Evolutionary conservation across 768 basidiomycete genomes (phyloP), one percentile per base, ranked within the genome.

Genomic region (Leccinum ochraceum): DNA sequence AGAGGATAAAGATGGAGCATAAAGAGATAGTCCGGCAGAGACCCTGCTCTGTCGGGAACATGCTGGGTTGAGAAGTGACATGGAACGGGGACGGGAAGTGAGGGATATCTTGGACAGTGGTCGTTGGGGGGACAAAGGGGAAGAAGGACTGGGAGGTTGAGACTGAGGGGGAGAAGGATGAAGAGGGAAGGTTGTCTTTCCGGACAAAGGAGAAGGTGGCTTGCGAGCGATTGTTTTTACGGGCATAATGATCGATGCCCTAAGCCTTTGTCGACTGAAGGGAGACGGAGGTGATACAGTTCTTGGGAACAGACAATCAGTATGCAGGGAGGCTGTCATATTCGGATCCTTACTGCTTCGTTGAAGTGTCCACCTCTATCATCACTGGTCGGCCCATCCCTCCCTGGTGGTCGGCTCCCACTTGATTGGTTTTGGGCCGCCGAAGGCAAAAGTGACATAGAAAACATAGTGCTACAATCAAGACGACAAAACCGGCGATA

Each of bases 241-340:
- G 10, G 89, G 89, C 59, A 89, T 76, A 26, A 83, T 63, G 57
- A 89, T 75, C 46, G 77, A 77, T 13, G 74, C 61, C 26, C 80
- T 78, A 51, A 86, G 57, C 48, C 79, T 75, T 11, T 69, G 64
- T 44, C 83, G 76, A 17, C 83, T 83, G 70, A 77, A 83, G 70
- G 30, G 55, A 61, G 63, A 60, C 59, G 62, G 56, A 20, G 30
- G 26, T 52, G 51, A 11, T 42, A 52, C 53, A 55, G 60, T 67
- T 51, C 42, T 42, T 42, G 42, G 8, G 44, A 51, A 32, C 16
- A 60, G 17, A 13, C 46, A 48, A 9, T 67, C 24, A 63, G 46
- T 36, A 36, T 7, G 2, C 7, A 34, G 36, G 7, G 20, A 2
- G 20, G 36, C 22, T 24, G 6, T 7, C 10, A 53, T 20, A 4